Conservation (phyloP, 768 basidiomycete species). For the Pisolithus tinctorius region DNA sequence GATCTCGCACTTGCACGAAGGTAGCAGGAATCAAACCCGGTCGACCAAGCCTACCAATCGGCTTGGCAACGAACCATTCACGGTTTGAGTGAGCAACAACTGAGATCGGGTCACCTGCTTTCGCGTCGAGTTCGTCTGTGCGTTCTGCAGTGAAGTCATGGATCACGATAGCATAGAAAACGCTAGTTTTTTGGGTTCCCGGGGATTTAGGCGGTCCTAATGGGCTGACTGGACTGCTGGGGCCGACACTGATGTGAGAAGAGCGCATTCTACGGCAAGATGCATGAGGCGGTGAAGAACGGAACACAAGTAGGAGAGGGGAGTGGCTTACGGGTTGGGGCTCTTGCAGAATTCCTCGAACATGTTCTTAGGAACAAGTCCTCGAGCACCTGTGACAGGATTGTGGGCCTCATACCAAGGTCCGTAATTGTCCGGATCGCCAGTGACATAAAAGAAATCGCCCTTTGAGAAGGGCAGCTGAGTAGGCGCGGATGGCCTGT, state of each 20-base stretch:
- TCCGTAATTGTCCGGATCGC: slow-evolving; percentile 51
- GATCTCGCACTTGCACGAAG: slow-evolving; percentile 95
- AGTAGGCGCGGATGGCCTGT: slow-evolving; percentile 68
- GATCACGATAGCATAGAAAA: slow-evolving; percentile 90
- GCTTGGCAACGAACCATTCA: slow-evolving; percentile 99
- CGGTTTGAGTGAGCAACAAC: slow-evolving; percentile 99
- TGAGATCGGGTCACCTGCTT: slow-evolving; percentile 87
- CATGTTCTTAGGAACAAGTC: slow-evolving; percentile 77
- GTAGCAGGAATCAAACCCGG: slow-evolving; percentile 96
- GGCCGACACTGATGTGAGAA: slow-evolving; percentile 27
- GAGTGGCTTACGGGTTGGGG: slow-evolving; percentile 46
- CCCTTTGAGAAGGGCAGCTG: slow-evolving; percentile 89
- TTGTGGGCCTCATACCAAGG: slow-evolving; percentile 94
- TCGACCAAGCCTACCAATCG: slow-evolving; percentile 89
- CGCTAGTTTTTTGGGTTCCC: slow-evolving; percentile 40
- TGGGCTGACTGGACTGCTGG: slow-evolving; percentile 22
- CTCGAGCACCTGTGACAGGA: slow-evolving; percentile 84
- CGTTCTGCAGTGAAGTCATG: slow-evolving; percentile 97
- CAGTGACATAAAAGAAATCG: slow-evolving; percentile 95
- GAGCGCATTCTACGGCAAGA: slow-evolving; percentile 31
- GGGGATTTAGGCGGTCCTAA: slow-evolving; percentile 22
- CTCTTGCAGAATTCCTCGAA: slow-evolving; percentile 90
- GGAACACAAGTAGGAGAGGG: not conserved
- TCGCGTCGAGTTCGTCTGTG: slow-evolving; percentile 93
- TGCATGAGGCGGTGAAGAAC: not conserved